Evolutionary conservation across 805 yeast genomes (phyloP), one percentile per base, ranked within the genome.

Genomic region (Metschnikowia cubensis): DNA sequence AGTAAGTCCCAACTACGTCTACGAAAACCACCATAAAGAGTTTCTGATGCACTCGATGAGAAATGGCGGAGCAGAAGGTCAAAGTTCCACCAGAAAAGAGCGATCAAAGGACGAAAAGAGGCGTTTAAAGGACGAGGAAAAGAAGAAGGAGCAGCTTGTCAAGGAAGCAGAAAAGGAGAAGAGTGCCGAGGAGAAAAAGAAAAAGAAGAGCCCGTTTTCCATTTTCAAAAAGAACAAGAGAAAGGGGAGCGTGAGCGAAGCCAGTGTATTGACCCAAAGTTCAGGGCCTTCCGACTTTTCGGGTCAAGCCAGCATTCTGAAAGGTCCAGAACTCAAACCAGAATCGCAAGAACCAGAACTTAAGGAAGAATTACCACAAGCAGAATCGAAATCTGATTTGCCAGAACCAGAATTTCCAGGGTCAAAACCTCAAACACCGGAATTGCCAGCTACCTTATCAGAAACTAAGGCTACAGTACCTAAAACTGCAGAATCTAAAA

Each of bases 11-110:
- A 52, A 54, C 29, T 58, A 58, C 42, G 42, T 48, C 11, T 58
- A 58, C 47, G 54, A 50, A 22, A 58, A 58, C 33, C 61, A 58
- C 31, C 58, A 58, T 45, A 50, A 51, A 10, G 57, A 52, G 34
- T 58, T 58, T 42, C 20, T 41, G 31, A 39, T 51, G 13, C 56
- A 53, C 32, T 54, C 58, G 1, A 34, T 58, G 22, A 51, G 61
- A 20, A 47, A 47, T 36, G 37, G 29, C 10, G 29, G 18, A 3
- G 47, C 34, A 5, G 51, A 45, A 3, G 52, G 38, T 2, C 44
- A 35, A 25, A 25, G 4, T 38, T 11, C 34, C 25, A 41, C 32
- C n/a, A 45, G 47, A 14, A 56, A 40, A 37, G 49, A 48, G 32
- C 22, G 54, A 14, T 42, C 42, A 11, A 56, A 48, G 50, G 55